Evolutionary conservation across 305 asterid species (phyloP).

Genomic region (Fraxinus angustifolia): DNA sequence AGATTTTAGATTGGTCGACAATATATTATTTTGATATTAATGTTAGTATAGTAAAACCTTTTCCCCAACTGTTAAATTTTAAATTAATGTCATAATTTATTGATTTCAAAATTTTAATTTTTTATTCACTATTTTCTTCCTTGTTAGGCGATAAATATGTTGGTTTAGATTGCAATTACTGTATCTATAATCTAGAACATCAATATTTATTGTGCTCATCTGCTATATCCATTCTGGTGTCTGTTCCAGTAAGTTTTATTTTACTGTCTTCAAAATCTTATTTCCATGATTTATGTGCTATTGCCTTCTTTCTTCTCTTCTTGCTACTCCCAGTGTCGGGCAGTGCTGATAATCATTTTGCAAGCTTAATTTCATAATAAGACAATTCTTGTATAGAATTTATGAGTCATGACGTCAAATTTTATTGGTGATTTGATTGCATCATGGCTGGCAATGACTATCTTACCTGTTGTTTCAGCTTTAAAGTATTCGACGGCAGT

Average conservation of each 20-base stretch:
- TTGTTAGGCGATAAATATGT: not conserved
- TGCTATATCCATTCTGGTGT: not conserved
- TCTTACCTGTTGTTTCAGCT: slow-evolving; percentile 59
- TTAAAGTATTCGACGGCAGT: slow-evolving; percentile 91
- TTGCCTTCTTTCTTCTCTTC: not conserved
- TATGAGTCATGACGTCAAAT: not conserved
- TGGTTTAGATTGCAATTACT: not conserved
- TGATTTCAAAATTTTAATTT: not conserved
- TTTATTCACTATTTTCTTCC: not conserved
- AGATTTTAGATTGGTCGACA: not conserved
- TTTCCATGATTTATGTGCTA: not conserved
- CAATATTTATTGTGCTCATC: not conserved
- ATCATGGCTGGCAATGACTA: slow-evolving; percentile 25
- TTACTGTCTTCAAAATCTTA: slow-evolving; percentile 10
- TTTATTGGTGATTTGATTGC: not conserved
- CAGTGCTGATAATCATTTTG: not conserved
- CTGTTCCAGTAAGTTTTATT: not conserved
- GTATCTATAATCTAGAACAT: not conserved
- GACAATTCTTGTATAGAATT: not conserved
- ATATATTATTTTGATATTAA: not conserved
- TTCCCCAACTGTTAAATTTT: not conserved
- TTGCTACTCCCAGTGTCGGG: not conserved
- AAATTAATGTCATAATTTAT: not conserved
- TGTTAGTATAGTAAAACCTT: not conserved
- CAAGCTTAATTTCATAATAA: not conserved